Evolutionary conservation across 306 rosid species (phyloP).

Genomic region (Lathyrus sativus): DNA sequence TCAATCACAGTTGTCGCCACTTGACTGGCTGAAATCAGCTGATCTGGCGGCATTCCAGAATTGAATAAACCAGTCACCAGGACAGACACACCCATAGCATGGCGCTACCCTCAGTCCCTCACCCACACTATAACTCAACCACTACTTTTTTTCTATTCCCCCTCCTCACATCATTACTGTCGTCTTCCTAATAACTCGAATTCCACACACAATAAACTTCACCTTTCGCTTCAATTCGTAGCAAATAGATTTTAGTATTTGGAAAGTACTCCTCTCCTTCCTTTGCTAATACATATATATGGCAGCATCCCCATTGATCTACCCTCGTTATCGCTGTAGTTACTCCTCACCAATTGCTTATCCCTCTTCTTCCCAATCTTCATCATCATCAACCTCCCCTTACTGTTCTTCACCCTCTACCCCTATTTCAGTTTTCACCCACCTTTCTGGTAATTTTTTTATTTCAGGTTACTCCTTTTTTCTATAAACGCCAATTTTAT

Average conservation of each 20-base stretch:
- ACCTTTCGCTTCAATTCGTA: background rate
- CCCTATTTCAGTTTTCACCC: constrained; percentile 14
- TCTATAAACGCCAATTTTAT: constrained; percentile 15
- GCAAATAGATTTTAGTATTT: too few relatives aligned
- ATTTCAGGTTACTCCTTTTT: background rate
- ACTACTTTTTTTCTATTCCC: too few relatives aligned
- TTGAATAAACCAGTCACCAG: background rate
- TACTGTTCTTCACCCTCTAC: constrained; percentile 34
- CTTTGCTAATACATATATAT: background rate
- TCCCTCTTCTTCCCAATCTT: constrained; percentile 24
- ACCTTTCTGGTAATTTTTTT: constrained; percentile 32
- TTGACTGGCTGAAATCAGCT: background rate
- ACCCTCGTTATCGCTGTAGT: constrained; percentile 21
- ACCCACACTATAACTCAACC: background rate
- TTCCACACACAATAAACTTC: background rate
- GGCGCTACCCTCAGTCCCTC: background rate
- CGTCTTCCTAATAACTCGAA: background rate
- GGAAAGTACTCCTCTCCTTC: background rate
- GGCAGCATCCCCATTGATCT: constrained; percentile 27
- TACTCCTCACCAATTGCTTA: constrained; percentile 22
- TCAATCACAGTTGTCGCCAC: too few relatives aligned
- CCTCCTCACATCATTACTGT: background rate
- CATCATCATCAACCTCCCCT: constrained; percentile 32
- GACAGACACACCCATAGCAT: background rate
- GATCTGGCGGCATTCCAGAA: background rate